Base-by-base conservation (phyloP, 495 filamentous ascomycete species). In the Jackrogersella multiformis region DNA sequence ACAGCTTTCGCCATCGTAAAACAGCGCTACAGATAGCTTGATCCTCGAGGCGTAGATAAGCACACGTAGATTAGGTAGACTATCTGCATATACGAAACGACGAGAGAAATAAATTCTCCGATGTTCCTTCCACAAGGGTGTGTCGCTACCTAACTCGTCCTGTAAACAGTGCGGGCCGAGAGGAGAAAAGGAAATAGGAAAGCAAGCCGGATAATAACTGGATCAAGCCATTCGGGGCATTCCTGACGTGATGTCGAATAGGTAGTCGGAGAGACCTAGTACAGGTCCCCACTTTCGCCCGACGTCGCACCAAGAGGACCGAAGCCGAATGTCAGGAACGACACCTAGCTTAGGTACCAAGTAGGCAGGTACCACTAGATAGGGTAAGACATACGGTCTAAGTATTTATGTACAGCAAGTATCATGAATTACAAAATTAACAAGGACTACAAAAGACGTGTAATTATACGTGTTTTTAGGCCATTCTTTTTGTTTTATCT, bases 1-100 rank as follows among this genome's bases (percentile, higher is more conserved):
- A 70, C 67, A 5, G 67, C 67, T 65, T 65, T 70, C 20, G 67
- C 67, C 67, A 70, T 70, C 30, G 26, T 34, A 12, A 18, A 12
- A 32, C 15, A 13, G 12, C 7, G 26, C n/a, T 38, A 23, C 2
- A 15, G 4, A 39, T 39, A n/a, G n/a, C n/a, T n/a, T n/a, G 39
- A 44, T 9, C 0, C 41, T 16, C 23, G 2, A 12, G 41, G 23
- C 18, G 20, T 21, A 44, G 9, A 44, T 44, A 44, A 23, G 18
- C 9, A 9, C 26, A n/a, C 3, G 7, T n/a, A n/a, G 6, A 32
- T 18, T 20, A 49, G 26, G 18, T 49, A 16, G 9, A 18, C 26
- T n/a, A n/a, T n/a, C n/a, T n/a, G n/a, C 1, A 0, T 26, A 46
- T 24, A 12, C 10, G 41, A 23, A 20, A 23, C 18, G 8, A 21